Percentiles rank a stretch among this genome's conserved stretches.
These are phyloP conservation scores for Rhodotorula toruloides DNA, from an alignment of 768 basidiomycete genomes.

Conservation along the genomic window DNA sequence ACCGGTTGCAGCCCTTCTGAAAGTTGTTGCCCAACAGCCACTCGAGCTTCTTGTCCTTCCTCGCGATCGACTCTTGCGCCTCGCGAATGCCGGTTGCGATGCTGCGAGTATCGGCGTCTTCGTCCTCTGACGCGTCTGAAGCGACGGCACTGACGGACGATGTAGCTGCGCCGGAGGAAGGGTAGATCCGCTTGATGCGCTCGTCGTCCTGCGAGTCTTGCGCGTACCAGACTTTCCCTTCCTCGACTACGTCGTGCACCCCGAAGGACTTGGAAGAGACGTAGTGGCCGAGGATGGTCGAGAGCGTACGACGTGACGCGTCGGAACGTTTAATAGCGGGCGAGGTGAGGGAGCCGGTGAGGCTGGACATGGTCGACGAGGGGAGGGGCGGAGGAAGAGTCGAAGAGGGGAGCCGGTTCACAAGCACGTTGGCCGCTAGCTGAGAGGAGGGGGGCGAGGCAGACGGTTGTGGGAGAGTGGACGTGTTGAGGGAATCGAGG, in stretches of 20 bases:
- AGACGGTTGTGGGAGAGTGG: neutral
- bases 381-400: neutral
- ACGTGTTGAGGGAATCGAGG: neutral
- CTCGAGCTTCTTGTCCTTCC: conserved; percentile 27
- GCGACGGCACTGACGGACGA: neutral
- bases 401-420: neutral
- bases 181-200: neutral
- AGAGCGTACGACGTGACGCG: neutral
- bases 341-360: neutral
- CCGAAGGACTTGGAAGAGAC: neutral
- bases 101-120: conserved; percentile 16
- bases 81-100: conserved; percentile 19
- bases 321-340: neutral
- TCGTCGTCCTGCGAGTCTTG: neutral
- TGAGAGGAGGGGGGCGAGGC: neutral
- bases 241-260: neutral
- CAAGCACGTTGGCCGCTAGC: conserved; percentile 7
- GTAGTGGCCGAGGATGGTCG: conserved; percentile 18
- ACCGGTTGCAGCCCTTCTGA: neutral
- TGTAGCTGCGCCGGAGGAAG: too few species aligned
- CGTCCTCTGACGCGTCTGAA: conserved; percentile 5
- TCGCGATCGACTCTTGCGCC: conserved; percentile 18
- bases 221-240: neutral
- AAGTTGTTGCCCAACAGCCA: conserved; percentile 25
- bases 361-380: neutral